These are phyloP conservation scores for Oehlia diaphana DNA, from an alignment of 192 early-diverging fungal genomes.

Conservation along the genomic window DNA sequence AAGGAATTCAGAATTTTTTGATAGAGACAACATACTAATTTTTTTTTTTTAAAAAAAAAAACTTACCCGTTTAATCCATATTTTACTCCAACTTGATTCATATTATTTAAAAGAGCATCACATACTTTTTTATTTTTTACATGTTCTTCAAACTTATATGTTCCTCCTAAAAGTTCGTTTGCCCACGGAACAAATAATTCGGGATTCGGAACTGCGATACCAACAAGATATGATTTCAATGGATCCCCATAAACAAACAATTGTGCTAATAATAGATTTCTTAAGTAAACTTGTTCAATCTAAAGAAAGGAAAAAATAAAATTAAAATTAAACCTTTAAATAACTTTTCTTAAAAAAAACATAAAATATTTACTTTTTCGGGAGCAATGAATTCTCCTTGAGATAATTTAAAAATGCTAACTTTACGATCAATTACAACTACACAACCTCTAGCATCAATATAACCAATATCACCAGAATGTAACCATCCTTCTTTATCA, in stretches of 20 bases:
- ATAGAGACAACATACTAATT: not conserved
- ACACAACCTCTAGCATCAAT: slow-evolving; percentile 72
- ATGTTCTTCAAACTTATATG: slow-evolving; percentile 50
- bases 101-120: slow-evolving; percentile 49
- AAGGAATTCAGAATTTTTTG: too few relatives aligned
- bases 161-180: slow-evolving; percentile 34
- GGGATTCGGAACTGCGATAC: slow-evolving; percentile 81
- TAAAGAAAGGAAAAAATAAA: not conserved
- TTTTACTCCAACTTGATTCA: slow-evolving; percentile 57
- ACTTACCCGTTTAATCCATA: slow-evolving; percentile 40
- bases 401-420: slow-evolving; percentile 84
- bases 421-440: slow-evolving; percentile 85
- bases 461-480: slow-evolving; percentile 80
- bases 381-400: slow-evolving; percentile 96
- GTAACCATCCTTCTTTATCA: slow-evolving; percentile 83
- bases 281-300: slow-evolving; percentile 77
- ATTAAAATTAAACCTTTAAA: too few relatives aligned
- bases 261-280: slow-evolving; percentile 79
- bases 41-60: not conserved
- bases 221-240: slow-evolving; percentile 82
- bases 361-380: slow-evolving; percentile 57
- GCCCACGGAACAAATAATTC: slow-evolving; percentile 72
- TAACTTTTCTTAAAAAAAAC: not conserved
- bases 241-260: slow-evolving; percentile 95
- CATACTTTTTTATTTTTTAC: slow-evolving; percentile 48